Evolutionary conservation across 1,139 yeast species (phyloP).

Genomic region (Pichia kudriavzevii): DNA sequence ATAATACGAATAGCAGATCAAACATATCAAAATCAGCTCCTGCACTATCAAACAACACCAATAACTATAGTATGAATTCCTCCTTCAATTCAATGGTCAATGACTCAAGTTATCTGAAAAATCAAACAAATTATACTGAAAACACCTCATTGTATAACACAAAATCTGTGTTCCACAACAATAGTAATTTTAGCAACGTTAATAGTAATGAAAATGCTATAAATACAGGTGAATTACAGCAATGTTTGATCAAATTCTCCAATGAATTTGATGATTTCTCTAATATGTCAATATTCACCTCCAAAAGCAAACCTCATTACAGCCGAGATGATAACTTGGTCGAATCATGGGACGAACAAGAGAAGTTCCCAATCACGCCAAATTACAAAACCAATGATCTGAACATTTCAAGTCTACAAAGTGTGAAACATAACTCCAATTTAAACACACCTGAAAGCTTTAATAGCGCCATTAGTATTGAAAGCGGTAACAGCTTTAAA

Average conservation of each 20-base stretch:
- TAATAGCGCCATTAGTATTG: conserved; percentile 6
- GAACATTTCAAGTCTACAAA: conserved; percentile 5
- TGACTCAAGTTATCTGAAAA: conserved; percentile 5
- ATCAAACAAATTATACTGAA: conserved; percentile 7
- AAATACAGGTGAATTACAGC: conserved; percentile 31
- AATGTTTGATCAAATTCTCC: conserved; percentile 30
- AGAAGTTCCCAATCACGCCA: conserved; percentile 29
- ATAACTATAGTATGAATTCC: conserved; percentile 2
- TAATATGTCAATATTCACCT: conserved; percentile 22
- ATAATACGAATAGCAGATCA: conserved; percentile 10
- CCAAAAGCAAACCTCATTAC: too few relatives aligned
- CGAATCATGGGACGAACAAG: conserved; percentile 10
- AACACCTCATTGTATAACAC: conserved; percentile 6
- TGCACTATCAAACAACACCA: conserved; percentile 3
- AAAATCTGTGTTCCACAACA: too few relatives aligned
- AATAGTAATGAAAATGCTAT: too few relatives aligned
- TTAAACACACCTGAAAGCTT: conserved; percentile 10
- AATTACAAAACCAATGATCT: conserved; percentile 12
- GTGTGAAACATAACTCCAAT: conserved; percentile 2
- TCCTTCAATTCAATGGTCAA: conserved; percentile 5
- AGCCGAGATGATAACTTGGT: conserved; percentile 7
- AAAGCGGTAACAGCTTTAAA: conserved; percentile 4
- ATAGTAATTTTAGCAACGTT: too few relatives aligned
- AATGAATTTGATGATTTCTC: conserved; percentile 32
- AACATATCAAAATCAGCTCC: conserved; percentile 16